A percentile compares a stretch with the other conserved stretches of the same genome.
These are phyloP conservation scores for Apiospora koreana DNA, from an alignment of 2,329 filamentous ascomycete species.

Conservation along the genomic window DNA sequence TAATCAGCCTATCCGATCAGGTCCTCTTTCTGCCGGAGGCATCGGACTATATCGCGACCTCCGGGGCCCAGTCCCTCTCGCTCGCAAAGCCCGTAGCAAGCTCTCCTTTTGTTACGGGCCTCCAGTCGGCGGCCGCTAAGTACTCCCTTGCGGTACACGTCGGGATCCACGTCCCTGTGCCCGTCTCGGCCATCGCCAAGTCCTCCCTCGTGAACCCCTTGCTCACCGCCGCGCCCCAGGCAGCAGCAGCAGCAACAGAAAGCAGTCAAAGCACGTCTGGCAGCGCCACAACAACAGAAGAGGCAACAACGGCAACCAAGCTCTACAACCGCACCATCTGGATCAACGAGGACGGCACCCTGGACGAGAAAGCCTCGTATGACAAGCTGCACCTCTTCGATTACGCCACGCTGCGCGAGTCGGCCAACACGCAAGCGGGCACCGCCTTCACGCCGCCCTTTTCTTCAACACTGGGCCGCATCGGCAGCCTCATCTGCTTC, in stretches of 20 bases:
- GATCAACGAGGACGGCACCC: conserved; percentile 45
- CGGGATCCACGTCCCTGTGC: conserved; percentile 77
- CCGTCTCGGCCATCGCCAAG: conserved; percentile 33
- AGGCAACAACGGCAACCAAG: conserved; percentile 26
- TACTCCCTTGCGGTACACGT: conserved; percentile 76
- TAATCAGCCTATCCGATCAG: conserved; percentile 36
- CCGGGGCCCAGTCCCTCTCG: conserved; percentile 65
- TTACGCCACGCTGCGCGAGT: conserved; percentile 52
- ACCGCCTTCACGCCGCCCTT: conserved; percentile 67
- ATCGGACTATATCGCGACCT: conserved; percentile 79
- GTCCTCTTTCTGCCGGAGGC: conserved; percentile 92
- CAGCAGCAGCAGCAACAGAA: not conserved
- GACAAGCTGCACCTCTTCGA: conserved; percentile 94
- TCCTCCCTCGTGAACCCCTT: conserved; percentile 6
- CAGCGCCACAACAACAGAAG: not conserved
- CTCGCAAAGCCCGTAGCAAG: conserved; percentile 67
- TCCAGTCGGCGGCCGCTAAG: conserved; percentile 66
- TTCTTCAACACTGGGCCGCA: conserved; percentile 68
- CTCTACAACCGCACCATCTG: conserved; percentile 57
- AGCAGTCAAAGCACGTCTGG: not conserved
- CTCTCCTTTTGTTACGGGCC: conserved; percentile 75
- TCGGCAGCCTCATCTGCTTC: conserved; percentile 87
- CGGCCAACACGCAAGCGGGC: conserved; percentile 67
- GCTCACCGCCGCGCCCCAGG: conserved; percentile 7
- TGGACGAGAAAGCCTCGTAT: conserved; percentile 55